Evolutionary conservation across 2,329 filamentous ascomycete genomes (phyloP), one percentile per base, ranked within the genome.

Genomic region (Conoideocrella luteorostrata): DNA sequence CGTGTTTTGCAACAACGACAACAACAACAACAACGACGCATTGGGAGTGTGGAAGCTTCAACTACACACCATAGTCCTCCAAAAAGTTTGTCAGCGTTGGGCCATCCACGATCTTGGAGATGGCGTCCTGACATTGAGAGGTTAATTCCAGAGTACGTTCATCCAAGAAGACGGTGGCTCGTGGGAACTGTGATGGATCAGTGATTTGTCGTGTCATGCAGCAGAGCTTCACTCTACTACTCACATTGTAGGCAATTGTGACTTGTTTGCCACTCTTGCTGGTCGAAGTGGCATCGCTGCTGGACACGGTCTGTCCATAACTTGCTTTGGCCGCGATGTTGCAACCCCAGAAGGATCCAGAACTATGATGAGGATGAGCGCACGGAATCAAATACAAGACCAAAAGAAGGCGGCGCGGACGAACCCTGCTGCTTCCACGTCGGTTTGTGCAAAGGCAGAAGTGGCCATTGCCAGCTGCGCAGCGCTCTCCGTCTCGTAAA

Each of bases 201-300:
- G 12, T 13, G 5, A 22, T 7, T 15, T 17, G 5, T 13, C 15
- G 15, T 24, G 17, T 28, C 30, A 20, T 29, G n/a, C n/a, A n/a
- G n/a, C n/a, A n/a, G n/a, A n/a, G n/a, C n/a, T n/a, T n/a, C n/a
- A n/a, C n/a, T n/a, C n/a, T n/a, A n/a, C n/a, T n/a, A n/a, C n/a
- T n/a, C n/a, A 45, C 44, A 21, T 46, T 46, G 21, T 46, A 46
- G 7, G 44, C 38, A 20, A 46, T 46, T 7, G 44, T 46, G 5
- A 42, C 44, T 22, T 32, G 37, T 23, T 42, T 45, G 12, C 29
- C 36, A n/a, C 17, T 45, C 21, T 36, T 36, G 15, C 12, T 28
- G 12, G 13, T 24, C 7, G 37, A 15, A 15, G 13, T n/a, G 10
- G 10, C 12, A 13, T 29, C 38, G 7, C 10, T 12, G 34, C 17